Percentiles rank a stretch among this genome's conserved stretches.
Conservation (phyloP, 2,329 filamentous ascomycete genomes). For the Didymellaceae sp. region DNA sequence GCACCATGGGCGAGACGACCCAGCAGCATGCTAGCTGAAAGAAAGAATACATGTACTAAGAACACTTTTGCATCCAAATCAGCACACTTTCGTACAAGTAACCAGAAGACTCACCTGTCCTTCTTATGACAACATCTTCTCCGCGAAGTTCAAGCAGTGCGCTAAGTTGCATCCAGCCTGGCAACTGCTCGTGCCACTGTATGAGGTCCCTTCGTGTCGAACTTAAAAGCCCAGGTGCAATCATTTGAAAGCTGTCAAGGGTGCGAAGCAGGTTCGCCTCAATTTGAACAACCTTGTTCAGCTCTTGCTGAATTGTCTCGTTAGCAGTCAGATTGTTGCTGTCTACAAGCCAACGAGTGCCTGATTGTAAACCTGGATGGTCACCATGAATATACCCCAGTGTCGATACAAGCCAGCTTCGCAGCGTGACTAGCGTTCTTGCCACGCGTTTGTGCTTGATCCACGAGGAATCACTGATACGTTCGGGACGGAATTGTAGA, state of each 20-base stretch:
- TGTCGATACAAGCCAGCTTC: not conserved
- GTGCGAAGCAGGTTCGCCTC: not conserved
- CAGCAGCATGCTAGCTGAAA: not conserved
- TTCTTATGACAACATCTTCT: not conserved
- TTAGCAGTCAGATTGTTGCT: not conserved
- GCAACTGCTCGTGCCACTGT: not conserved
- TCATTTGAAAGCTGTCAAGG: not conserved
- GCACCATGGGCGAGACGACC: not conserved
- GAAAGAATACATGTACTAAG: not conserved
- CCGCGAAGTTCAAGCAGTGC: not conserved
- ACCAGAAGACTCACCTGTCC: not conserved
- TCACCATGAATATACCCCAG: not conserved
- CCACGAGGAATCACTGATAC: not conserved
- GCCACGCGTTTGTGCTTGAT: not conserved
- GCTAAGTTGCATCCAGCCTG: not conserved
- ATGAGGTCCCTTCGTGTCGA: not conserved
- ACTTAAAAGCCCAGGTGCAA: not conserved
- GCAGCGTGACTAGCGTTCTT: not conserved
- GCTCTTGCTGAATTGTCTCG: not conserved
- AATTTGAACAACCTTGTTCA: slow-evolving; percentile 1
- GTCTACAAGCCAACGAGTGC: not conserved
- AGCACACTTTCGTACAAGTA: not conserved
- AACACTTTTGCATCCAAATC: not conserved
- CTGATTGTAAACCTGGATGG: not conserved
- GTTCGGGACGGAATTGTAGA: not conserved